Evolutionary conservation across 768 basidiomycete species (phyloP).

Genomic region (Lactifluus subvellereus): DNA sequence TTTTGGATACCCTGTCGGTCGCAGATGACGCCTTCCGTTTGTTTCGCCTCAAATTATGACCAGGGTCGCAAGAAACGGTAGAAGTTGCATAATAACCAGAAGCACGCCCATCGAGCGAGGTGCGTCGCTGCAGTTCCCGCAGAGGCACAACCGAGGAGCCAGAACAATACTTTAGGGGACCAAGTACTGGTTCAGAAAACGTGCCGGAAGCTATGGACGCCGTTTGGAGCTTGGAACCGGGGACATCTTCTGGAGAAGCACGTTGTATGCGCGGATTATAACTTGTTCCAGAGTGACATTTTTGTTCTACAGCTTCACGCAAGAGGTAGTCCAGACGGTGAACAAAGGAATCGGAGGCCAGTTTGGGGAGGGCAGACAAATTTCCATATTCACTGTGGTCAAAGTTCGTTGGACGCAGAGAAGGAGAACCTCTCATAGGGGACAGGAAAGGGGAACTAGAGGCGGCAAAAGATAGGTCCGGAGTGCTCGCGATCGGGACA

Average conservation of each 20-base stretch:
- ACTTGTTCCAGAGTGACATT: neutral
- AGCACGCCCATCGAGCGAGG: neutral
- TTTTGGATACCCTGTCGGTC: neutral
- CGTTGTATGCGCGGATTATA: slow-evolving; percentile 5
- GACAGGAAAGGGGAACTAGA: slow-evolving; percentile 11
- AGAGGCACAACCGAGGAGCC: neutral
- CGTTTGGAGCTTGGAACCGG: neutral
- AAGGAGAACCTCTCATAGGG: neutral
- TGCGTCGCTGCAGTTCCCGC: neutral
- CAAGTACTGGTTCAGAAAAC: neutral
- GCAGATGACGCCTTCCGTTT: slow-evolving; percentile 3
- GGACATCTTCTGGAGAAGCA: neutral
- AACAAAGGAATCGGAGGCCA: neutral
- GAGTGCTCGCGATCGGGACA: slow-evolving; percentile 9
- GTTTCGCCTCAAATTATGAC: neutral
- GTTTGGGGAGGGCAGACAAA: neutral
- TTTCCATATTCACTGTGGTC: neutral
- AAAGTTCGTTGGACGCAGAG: neutral
- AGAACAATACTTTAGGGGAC: neutral
- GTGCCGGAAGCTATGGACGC: neutral
- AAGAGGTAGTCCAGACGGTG: slow-evolving; percentile 1
- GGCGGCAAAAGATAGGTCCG: slow-evolving; percentile 10
- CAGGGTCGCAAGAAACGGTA: neutral
- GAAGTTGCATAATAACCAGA: neutral
- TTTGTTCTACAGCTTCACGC: slow-evolving; percentile 1